Percentiles rank a stretch among this genome's conserved stretches.
These are phyloP conservation scores for Cymodocea nodosa DNA, from an alignment of 116 monocot genomes.

Conservation along the genomic window DNA sequence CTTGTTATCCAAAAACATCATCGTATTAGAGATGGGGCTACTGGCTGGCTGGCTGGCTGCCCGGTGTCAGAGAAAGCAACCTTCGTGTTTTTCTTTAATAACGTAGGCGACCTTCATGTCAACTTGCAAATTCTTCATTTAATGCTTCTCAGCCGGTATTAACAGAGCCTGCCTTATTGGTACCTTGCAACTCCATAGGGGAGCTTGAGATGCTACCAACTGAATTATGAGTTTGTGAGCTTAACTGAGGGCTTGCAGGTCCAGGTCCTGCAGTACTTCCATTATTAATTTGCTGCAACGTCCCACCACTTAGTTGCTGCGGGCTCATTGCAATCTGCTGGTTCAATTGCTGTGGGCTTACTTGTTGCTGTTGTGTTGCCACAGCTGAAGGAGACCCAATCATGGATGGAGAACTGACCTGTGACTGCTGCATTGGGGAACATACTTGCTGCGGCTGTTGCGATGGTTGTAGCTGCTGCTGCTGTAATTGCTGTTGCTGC, in stretches of 20 bases:
- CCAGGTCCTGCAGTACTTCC: conserved; percentile 21
- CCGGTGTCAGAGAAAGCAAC: too few relatives aligned
- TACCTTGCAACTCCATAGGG: conserved; percentile 80
- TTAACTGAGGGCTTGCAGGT: conserved; percentile 85
- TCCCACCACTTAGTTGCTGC: conserved; percentile 63
- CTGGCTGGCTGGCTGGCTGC: too few relatives aligned
- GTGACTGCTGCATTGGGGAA: conserved; percentile 23
- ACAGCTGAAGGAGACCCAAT: conserved; percentile 25
- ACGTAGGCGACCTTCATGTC: too few relatives aligned
- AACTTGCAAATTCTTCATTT: too few relatives aligned
- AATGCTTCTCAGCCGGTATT: not conserved
- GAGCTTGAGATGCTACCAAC: conserved; percentile 83
- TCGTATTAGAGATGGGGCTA: too few relatives aligned
- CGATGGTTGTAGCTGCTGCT: conserved; percentile 18
- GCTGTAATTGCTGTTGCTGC: conserved; percentile 23
- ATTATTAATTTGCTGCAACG: conserved; percentile 64
- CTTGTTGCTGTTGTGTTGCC: conserved; percentile 30
- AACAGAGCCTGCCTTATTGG: conserved; percentile 38
- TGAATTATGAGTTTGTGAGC: conserved; percentile 83
- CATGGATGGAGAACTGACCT: conserved; percentile 34
- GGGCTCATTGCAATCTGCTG: conserved; percentile 74
- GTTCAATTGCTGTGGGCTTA: conserved; percentile 43
- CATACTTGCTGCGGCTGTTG: conserved; percentile 24
- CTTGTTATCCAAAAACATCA: too few relatives aligned
- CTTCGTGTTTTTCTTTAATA: too few relatives aligned